Base-by-base conservation (phyloP, 2,329 filamentous ascomycete genomes). In the Monilinia vaccinii-corymbosi region DNA sequence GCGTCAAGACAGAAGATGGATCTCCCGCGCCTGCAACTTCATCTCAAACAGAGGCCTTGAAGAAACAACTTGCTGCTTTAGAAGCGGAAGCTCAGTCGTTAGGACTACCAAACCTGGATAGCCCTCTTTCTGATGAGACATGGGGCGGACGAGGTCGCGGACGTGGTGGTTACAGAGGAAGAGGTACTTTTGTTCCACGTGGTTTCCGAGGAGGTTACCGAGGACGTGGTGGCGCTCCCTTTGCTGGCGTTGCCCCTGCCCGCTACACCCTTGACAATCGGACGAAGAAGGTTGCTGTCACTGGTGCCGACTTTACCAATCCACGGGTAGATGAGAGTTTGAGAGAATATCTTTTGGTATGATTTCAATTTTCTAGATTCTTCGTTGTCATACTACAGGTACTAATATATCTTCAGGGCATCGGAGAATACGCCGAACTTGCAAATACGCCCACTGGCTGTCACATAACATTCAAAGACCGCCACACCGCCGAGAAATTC, bases 261-360 rank as follows among this genome's bases (percentile, higher is more conserved):
- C 68, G 80, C 36, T 87, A 86, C 65, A 86, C 86, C 21, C 77
- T 94, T 25, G 89, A 94, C 69, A 91, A 92, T 71, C 79, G 89
- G 48, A 86, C 89, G 0, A 87, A 82, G 70, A 85, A 80, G 63
- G 76, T 94, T 11, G 79, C 81, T 7, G 74, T 93, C 28, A 78
- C 78, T 9, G 86, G 84, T 3, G 79, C 83, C 13, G 84, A 85
- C 72, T 84, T 86, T 69, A 83, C 84, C 4, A 77, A 77, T 16
- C 70, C 81, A 1, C 80, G 80, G 34, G 83, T 82, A 68, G 85
- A 91, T 64, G 88, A 91, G 72, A 78, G 79, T 32, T 75, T 93
- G 47, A 79, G 87, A 63, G 85, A 89, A 67, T 86, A 87, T 72
- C 79, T 93, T 25, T 77, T 90, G 64, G 85, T 87, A 75, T 73